Conservation (phyloP, 2,329 filamentous ascomycete genomes). For the Colletotrichum musicola region DNA sequence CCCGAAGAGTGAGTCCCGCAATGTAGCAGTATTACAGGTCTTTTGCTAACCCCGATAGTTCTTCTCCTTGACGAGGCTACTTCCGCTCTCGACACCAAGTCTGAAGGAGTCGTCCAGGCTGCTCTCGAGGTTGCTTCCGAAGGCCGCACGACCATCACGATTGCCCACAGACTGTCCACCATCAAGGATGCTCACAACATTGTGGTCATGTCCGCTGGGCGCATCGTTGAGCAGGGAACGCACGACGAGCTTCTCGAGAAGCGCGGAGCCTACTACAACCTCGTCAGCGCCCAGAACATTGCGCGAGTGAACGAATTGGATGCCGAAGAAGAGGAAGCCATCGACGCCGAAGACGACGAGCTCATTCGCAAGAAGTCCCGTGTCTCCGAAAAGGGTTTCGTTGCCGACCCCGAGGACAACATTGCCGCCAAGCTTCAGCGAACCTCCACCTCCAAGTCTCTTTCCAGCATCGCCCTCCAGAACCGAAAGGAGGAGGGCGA, state of each 20-base stretch:
- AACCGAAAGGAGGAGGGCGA: constrained; percentile 64
- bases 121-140: constrained; percentile 88
- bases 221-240: constrained; percentile 92
- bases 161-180: constrained; percentile 94
- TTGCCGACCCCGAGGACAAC: constrained; percentile 73
- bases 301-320: constrained; percentile 68
- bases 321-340: constrained; percentile 62
- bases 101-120: constrained; percentile 93
- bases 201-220: constrained; percentile 87
- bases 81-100: constrained; percentile 92
- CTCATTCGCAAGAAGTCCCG: constrained; percentile 62
- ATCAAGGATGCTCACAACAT: constrained; percentile 97
- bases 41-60: constrained; percentile 57
- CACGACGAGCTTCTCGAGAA: constrained; percentile 82
- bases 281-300: constrained; percentile 91
- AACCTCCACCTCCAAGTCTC: constrained; percentile 67
- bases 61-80: constrained; percentile 96
- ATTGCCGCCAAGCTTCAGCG: constrained; percentile 69
- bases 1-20: constrained; percentile 72
- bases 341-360: constrained; percentile 63
- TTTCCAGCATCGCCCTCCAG: constrained; percentile 78
- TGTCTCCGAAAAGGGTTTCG: constrained; percentile 55
- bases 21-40: constrained; percentile 16
- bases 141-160: constrained; percentile 94
- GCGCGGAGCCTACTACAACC: constrained; percentile 81